A percentile compares a stretch with the other conserved stretches of the same genome.
Evolutionary conservation across 345 rosid species (phyloP).

Genomic region (Bretschneidera sinensis): DNA sequence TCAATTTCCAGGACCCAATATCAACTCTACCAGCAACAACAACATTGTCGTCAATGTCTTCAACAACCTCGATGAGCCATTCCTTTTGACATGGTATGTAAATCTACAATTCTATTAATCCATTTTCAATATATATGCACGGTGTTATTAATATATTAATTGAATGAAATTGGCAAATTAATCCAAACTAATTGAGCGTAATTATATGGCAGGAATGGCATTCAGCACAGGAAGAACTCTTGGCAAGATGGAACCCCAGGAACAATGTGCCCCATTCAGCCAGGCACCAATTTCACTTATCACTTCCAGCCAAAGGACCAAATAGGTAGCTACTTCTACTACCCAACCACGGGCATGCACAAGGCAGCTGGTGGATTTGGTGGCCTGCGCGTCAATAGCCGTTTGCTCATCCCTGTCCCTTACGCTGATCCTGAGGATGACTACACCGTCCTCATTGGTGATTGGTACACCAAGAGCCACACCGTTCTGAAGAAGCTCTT

Average conservation of each 20-base stretch:
- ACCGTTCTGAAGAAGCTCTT: constrained; percentile 30
- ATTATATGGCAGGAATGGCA: constrained; percentile 43
- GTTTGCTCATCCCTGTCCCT: constrained; percentile 65
- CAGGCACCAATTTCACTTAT: constrained; percentile 71
- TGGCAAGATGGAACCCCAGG: constrained; percentile 80
- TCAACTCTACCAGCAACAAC: constrained; percentile 78
- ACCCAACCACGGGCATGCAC: constrained; percentile 47
- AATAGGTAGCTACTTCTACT: constrained; percentile 71
- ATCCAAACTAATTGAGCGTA: no score
- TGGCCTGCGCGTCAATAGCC: constrained; percentile 63
- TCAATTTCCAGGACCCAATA: constrained; percentile 72
- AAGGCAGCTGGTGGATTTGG: constrained; percentile 63
- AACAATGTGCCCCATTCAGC: constrained; percentile 67
- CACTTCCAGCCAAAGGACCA: constrained; percentile 91
- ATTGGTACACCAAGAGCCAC: constrained; percentile 64
- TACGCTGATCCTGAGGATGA: constrained; percentile 62
- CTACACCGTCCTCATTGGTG: constrained; percentile 55
- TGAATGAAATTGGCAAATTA: no score
- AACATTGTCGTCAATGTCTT: constrained; percentile 67
- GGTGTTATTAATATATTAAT: not conserved
- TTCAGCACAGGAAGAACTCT: constrained; percentile 79
- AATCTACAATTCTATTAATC: not conserved
- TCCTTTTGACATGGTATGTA: constrained; percentile 57
- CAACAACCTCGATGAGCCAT: constrained; percentile 74
- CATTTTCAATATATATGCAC: not conserved